Evolutionary conservation across 345 rosid species (phyloP), one percentile per base, ranked within the genome.

Genomic region (Theobroma cacao): DNA sequence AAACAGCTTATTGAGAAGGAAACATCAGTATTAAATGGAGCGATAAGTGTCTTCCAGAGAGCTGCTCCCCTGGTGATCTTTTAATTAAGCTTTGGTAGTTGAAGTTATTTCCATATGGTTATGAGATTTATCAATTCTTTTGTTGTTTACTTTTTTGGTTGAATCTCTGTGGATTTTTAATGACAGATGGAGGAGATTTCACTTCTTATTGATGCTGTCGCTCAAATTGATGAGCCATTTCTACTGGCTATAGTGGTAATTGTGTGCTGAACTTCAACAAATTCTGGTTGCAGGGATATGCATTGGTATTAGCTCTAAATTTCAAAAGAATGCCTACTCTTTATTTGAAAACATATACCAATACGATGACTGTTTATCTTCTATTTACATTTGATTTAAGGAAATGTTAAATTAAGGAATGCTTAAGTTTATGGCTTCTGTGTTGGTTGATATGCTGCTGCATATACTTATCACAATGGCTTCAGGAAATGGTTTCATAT

Each of bases 211-310:
- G 98, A 94, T 86, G 97, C 97, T 41, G 88, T 87, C 80, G 86
- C 98, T 83, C 93, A 88, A 86, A 89, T 96, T 77, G 97, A 96
- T 85, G 97, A 92, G 89, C 98, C 99, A 41, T 91, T 94, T 90
- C 87, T 94, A 59, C 91, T 92, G 97, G 98, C 87, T 77, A 94
- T 96, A 91, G 98, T 92, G 97, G 98, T 96, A 96, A 94, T 91
- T 89, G 94, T 88, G 98, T 89, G 97, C 97, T 92, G 95, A 96
- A 90, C 93, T 90, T 87, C 99, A 81, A 89, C 92, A 89, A 92
- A 90, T 89, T 96, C 92, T 94, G 97, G 97, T 92, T 90, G 97
- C 93, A 85, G 89, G 97, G 85, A 90, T 90, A 86, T 96, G 80
- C 88, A 85, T 91, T 88, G 97, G 93, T 94, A 94, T 92, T 91